Evolutionary conservation across 2,329 filamentous ascomycete species (phyloP).

Genomic region (Pleomassaria siparia): DNA sequence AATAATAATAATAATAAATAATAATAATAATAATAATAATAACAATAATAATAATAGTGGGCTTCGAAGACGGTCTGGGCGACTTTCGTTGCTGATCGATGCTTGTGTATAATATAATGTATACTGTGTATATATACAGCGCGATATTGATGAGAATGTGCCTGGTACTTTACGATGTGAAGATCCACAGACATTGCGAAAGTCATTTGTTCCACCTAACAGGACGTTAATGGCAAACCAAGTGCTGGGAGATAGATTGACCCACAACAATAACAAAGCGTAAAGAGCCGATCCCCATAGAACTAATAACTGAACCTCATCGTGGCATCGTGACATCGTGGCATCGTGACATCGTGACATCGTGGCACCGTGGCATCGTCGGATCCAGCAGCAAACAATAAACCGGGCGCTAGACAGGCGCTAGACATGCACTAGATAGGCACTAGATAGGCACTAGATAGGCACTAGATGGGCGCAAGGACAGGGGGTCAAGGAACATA

Average conservation of each 20-base stretch:
- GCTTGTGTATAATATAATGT: slow-evolving; percentile 4
- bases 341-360: slow-evolving; percentile 17
- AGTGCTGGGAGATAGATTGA: slow-evolving; percentile 9
- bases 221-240: background rate
- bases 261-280: slow-evolving; percentile 4
- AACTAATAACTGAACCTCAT: slow-evolving; percentile 14
- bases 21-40: no score
- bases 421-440: no score
- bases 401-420: slow-evolving; percentile 19
- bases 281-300: slow-evolving; percentile 32
- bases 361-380: slow-evolving; percentile 19
- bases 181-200: slow-evolving; percentile 5
- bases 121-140: background rate
- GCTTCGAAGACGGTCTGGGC: slow-evolving; percentile 11
- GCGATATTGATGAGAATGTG: slow-evolving; percentile 3
- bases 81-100: slow-evolving; percentile 2
- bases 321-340: slow-evolving; percentile 20
- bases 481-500: slow-evolving; percentile 16
- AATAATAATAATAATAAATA: no score
- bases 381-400: slow-evolving; percentile 14
- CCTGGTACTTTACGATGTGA: slow-evolving; percentile 3
- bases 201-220: slow-evolving; percentile 1
- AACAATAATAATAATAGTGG: no score
- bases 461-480: no score
- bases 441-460: no score